phyloP scores from a whole-genome alignment of 2,329 filamentous ascomycete genomes.

The Xylariaceae sp. region DNA sequence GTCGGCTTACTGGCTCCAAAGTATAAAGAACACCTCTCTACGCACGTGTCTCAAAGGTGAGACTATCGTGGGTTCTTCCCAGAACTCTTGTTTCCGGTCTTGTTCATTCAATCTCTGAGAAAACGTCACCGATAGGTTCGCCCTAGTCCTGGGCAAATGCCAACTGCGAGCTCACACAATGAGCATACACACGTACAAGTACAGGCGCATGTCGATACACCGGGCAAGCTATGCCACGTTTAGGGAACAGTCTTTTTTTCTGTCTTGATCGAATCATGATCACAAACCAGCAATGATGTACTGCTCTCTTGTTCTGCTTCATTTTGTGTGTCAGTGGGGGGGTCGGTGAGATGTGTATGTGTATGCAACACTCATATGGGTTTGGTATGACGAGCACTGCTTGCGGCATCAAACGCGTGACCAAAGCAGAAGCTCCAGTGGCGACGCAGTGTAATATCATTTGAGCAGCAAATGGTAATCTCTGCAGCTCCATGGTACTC shows the following conservation, averaged over 20 bases:
- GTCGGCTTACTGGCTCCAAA: not conserved
- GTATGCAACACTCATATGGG: conserved; percentile 2
- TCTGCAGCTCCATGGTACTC: conserved; percentile 4
- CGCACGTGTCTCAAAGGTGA: conserved; percentile 12
- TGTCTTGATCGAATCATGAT: not conserved
- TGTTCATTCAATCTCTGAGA: conserved; percentile 4
- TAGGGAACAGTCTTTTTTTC: not conserved
- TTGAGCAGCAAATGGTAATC: too few relatives aligned
- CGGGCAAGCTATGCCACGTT: not conserved
- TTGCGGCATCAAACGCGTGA: conserved; percentile 14
- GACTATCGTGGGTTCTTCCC: conserved; percentile 2
- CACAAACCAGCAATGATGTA: conserved; percentile 1
- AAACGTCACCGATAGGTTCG: too few relatives aligned
- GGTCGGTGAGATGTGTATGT: too few relatives aligned
- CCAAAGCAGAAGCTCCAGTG: conserved; percentile 9
- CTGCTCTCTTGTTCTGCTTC: too few relatives aligned
- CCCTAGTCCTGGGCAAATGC: too few relatives aligned
- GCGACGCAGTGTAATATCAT: conserved; percentile 17
- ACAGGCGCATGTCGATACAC: not conserved
- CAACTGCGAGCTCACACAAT: conserved; percentile 4
- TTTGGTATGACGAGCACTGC: conserved; percentile 11
- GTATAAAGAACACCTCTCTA: not conserved
- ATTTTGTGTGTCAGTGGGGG: too few relatives aligned
- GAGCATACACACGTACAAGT: conserved; percentile 2
- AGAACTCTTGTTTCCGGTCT: conserved; percentile 14